Conservation (phyloP, 768 basidiomycete genomes). For the Rubroboletus pulcherrimus region DNA sequence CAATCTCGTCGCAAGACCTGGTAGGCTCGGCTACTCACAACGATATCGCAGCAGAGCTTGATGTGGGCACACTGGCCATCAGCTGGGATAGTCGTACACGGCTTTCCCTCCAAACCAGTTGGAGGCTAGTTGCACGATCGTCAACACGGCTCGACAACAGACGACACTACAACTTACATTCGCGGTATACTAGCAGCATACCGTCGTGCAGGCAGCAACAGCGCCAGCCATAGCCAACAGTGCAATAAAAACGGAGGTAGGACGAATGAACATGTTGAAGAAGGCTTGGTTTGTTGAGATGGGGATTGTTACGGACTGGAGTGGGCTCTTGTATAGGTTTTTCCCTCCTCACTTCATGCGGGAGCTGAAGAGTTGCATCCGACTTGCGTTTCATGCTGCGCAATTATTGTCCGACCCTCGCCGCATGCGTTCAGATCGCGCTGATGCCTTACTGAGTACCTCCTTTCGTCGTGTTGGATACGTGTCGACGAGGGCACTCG, state of each 20-base stretch:
- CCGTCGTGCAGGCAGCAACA: not conserved
- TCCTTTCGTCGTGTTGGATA: too few species aligned
- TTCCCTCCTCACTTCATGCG: too few species aligned
- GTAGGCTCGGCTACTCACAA: not conserved
- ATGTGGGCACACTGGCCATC: not conserved
- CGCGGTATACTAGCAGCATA: not conserved
- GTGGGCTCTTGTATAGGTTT: not conserved
- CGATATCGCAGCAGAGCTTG: constrained; percentile 5
- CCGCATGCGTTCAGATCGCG: too few species aligned
- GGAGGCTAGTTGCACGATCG: not conserved
- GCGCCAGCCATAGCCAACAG: not conserved
- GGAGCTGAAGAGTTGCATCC: too few species aligned
- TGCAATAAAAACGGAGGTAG: not conserved
- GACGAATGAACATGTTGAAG: constrained; percentile 5
- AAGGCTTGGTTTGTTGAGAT: not conserved
- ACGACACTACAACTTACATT: not conserved
- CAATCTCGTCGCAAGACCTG: not conserved
- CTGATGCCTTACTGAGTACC: too few species aligned
- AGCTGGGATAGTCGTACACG: not conserved
- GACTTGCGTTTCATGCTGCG: too few species aligned
- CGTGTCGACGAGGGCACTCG: too few species aligned
- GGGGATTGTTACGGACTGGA: not conserved
- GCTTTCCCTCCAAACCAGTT: not conserved
- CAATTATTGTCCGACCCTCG: too few species aligned
- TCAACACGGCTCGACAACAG: not conserved